These are phyloP conservation scores for Arthrobotrys pseudoclavata DNA, from an alignment of 2,329 filamentous ascomycete genomes.

Conservation along the genomic window DNA sequence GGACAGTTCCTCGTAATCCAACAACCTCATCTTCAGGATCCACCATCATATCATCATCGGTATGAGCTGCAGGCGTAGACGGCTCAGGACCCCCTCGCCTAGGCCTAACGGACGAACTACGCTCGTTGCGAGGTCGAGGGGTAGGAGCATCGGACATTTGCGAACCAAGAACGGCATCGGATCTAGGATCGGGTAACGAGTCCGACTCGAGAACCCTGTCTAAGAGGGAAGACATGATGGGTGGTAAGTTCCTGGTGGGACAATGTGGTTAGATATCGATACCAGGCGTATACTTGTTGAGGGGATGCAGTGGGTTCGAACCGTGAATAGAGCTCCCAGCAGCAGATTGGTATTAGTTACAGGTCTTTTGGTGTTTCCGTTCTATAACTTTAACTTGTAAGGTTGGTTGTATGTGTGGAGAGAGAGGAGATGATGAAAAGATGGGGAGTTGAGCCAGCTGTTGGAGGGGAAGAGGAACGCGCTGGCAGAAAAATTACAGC, in stretches of 20 bases:
- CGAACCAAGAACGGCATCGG: conserved; percentile 65
- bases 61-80: conserved; percentile 68
- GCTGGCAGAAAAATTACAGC: conserved; percentile 48
- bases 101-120: conserved; percentile 62
- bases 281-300: not conserved
- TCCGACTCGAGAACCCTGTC: conserved; percentile 70
- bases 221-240: conserved; percentile 70
- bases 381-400: not conserved
- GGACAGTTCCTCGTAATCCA: conserved; percentile 67
- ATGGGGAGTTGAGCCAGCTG: conserved; percentile 10
- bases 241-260: conserved; percentile 26
- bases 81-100: conserved; percentile 65
- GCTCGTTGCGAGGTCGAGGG: conserved; percentile 65
- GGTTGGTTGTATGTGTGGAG: not conserved
- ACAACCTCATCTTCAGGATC: conserved; percentile 71
- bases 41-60: conserved; percentile 69
- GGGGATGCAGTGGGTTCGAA: conserved; percentile 23
- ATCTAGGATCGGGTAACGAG: conserved; percentile 62
- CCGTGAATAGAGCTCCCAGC: conserved; percentile 10
- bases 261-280: conserved; percentile 34
- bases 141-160: conserved; percentile 64
- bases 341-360: conserved; percentile 1
- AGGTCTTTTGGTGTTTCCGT: not conserved
- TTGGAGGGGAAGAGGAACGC: conserved; percentile 40
- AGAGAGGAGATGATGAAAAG: conserved; percentile 1